These are phyloP conservation scores for Henckelia pumila DNA, from an alignment of 257 asterid genomes.

Conservation along the genomic window DNA sequence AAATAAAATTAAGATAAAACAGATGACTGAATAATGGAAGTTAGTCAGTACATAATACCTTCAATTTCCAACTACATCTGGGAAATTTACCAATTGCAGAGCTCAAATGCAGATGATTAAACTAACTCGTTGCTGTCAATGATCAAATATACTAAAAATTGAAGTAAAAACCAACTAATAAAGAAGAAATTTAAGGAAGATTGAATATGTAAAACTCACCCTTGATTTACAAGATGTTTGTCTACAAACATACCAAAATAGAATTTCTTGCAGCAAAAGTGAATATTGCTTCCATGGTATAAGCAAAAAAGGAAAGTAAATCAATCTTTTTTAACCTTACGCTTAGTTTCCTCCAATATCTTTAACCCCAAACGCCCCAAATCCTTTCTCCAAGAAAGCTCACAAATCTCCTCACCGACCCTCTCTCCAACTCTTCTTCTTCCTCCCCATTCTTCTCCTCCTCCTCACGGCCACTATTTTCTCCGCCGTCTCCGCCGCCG, in stretches of 20 bases:
- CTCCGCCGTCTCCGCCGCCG: conserved; percentile 21
- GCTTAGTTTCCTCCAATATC: conserved; percentile 3
- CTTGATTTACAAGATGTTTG: conserved; percentile 37
- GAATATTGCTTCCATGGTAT: conserved; percentile 26
- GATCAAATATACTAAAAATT: neutral
- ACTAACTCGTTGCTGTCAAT: neutral
- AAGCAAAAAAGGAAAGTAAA: conserved; percentile 24
- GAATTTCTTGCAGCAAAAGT: conserved; percentile 35
- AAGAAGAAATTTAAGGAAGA: conserved; percentile 16
- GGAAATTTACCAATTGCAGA: conserved; percentile 1
- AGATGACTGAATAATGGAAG: conserved; percentile 20
- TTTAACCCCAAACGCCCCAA: conserved; percentile 75
- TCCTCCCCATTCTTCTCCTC: conserved; percentile 30
- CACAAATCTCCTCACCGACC: conserved; percentile 59
- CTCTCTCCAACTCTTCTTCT: conserved; percentile 47
- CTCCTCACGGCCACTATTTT: conserved; percentile 13
- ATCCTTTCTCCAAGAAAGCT: conserved; percentile 64
- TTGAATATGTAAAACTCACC: conserved; percentile 14
- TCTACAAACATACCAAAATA: conserved; percentile 26
- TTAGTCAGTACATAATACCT: neutral
- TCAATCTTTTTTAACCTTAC: conserved; percentile 27
- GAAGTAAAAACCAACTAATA: neutral
- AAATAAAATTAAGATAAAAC: conserved; percentile 14
- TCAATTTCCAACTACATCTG: neutral
- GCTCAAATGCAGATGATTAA: neutral